phyloP scores from a whole-genome alignment of 176 grass and related monocot genomes.

The Aegilops umbellulata region DNA sequence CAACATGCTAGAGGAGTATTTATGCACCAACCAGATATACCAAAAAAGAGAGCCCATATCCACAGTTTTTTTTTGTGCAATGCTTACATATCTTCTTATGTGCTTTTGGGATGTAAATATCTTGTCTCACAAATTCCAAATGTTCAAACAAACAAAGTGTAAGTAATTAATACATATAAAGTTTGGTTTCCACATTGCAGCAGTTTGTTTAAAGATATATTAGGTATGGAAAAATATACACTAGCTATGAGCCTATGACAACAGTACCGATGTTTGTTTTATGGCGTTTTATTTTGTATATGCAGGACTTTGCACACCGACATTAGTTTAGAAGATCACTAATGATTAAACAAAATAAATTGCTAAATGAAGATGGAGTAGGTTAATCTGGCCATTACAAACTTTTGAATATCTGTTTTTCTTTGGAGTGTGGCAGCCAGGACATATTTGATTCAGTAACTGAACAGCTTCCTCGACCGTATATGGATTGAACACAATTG shows the following conservation, averaged over 20 bases:
- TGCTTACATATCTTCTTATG: slow-evolving; percentile 31
- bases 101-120: slow-evolving; percentile 23
- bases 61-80: not conserved
- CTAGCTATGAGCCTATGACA: not conserved
- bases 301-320: not conserved
- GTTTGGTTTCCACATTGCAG: slow-evolving; percentile 4
- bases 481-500: slow-evolving; percentile 65
- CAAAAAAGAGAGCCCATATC: not conserved
- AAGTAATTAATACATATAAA: not conserved
- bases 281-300: not conserved
- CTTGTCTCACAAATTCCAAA: slow-evolving; percentile 11
- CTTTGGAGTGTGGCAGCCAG: slow-evolving; percentile 53
- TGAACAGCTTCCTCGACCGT: slow-evolving; percentile 65
- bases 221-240: not conserved
- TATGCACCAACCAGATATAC: not conserved
- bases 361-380: slow-evolving; percentile 28
- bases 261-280: slow-evolving; percentile 4
- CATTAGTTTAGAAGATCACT: no score
- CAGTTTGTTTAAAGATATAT: not conserved
- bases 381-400: slow-evolving; percentile 11
- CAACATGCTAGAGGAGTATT: slow-evolving; percentile 33
- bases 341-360: not conserved
- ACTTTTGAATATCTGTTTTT: slow-evolving; percentile 60
- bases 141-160: slow-evolving; percentile 28
- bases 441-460: slow-evolving; percentile 89